Base-by-base conservation (phyloP, 306 rosid species). In the Rosa multiflora region DNA sequence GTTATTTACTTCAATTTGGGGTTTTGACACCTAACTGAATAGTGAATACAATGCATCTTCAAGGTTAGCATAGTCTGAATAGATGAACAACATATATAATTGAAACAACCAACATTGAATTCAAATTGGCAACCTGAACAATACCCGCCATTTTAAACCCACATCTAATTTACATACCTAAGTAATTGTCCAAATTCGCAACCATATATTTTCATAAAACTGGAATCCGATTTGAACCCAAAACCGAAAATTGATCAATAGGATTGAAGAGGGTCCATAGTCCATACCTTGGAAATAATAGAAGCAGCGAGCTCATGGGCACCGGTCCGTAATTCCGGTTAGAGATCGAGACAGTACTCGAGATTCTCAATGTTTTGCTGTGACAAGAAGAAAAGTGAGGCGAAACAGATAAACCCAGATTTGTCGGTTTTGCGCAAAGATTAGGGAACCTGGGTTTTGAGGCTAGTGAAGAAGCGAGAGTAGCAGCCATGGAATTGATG, bases 261-360 rank as follows among this genome's bases (percentile, higher is more conserved):
- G 8, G 9, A 21, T 40, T 21, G 26, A 11, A 21, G 67, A 20
- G 12, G 1, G 29, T 29, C 29, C 29, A 29, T 29, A 62, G 44
- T 8, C 51, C 5, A 1, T 67, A 94, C 98, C 99, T 91, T 92
- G 13, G 97, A 91, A 72, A 92, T 88, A 67, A 94, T 87, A 20
- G 92, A 86, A 5, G 84, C 80, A 0, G 93, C 96, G 23, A 94
- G 97, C 75, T 89, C 93, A 43, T 79, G 83, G 3, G 95, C 92
- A 70, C 77, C 84, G 17, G 90, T 86, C 63, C 81, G 89, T 32
- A 89, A 56, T 81, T 73, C 67, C 1, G 93, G 87, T 83, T 75
- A 10, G 97, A 87, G 13, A 83, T 82, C 20, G 97, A 88, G 73
- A 91, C 86, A 23, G 94, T 83, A 37, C 96, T 88, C 35, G 79